Conservation (phyloP, 2,329 filamentous ascomycete species). For the Fusarium sp. region DNA sequence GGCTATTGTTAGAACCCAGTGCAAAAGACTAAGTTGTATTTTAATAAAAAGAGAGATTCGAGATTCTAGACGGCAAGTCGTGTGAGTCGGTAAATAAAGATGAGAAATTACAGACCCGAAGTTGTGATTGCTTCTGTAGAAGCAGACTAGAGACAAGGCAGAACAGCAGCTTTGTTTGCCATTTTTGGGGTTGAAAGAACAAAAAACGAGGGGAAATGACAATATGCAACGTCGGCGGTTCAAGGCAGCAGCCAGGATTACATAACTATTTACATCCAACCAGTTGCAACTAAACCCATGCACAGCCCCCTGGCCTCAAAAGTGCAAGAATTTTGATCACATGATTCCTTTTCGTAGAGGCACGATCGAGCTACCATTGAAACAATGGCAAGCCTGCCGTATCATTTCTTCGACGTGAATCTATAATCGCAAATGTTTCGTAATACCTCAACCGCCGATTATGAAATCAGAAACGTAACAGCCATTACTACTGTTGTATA, state of each 20-base stretch:
- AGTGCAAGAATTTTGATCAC: rapidly evolving
- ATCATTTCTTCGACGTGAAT: too few relatives aligned
- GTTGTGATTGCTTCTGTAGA: rapidly evolving
- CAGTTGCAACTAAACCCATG: neutral
- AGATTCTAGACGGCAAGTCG: too few relatives aligned
- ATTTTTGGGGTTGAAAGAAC: neutral
- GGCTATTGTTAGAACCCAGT: too few relatives aligned
- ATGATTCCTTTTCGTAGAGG: neutral
- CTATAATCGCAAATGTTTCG: too few relatives aligned
- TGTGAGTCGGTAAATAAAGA: too few relatives aligned
- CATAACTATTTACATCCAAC: neutral
- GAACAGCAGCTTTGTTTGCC: too few relatives aligned
- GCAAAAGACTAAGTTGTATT: too few relatives aligned
- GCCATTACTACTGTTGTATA: rapidly evolving
- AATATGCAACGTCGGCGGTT: rapidly evolving
- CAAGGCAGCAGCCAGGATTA: neutral
- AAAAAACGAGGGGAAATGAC: neutral
- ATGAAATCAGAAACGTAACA: neutral
- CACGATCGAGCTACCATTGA: neutral
- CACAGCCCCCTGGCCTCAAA: neutral
- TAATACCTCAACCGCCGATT: too few relatives aligned
- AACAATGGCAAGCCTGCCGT: rapidly evolving
- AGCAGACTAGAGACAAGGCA: rapidly evolving
- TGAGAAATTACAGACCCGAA: too few relatives aligned
- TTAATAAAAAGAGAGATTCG: too few relatives aligned